Evolutionary conservation across 2,329 filamentous ascomycete genomes (phyloP).

Genomic region (Cordyceps tenuipes): DNA sequence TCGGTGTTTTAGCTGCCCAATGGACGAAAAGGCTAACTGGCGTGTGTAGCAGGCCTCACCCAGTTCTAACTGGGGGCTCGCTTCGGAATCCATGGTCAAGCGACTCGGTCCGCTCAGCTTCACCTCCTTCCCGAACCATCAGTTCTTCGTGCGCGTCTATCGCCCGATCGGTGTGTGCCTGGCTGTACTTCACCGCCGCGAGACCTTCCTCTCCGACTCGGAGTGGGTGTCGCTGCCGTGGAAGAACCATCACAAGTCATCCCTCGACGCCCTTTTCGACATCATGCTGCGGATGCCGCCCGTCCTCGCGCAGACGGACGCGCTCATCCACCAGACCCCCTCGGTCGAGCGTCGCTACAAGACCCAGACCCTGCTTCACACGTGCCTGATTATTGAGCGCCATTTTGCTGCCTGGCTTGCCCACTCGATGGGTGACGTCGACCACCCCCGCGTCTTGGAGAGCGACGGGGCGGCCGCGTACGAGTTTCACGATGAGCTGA

Average conservation of each 20-base stretch:
- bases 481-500: slow-evolving; percentile 35
- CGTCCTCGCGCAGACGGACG: slow-evolving; percentile 38
- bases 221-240: slow-evolving; percentile 47
- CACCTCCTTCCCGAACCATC: slow-evolving; percentile 44
- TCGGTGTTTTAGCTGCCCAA: background rate
- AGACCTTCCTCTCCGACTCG: slow-evolving; percentile 41
- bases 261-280: slow-evolving; percentile 45
- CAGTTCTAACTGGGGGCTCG: slow-evolving; percentile 29
- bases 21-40: slow-evolving; percentile 2
- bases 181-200: slow-evolving; percentile 40
- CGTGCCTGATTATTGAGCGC: slow-evolving; percentile 39
- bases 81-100: slow-evolving; percentile 28
- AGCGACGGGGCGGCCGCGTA: slow-evolving; percentile 27
- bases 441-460: slow-evolving; percentile 22
- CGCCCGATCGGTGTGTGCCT: slow-evolving; percentile 42
- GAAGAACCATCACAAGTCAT: slow-evolving; percentile 41
- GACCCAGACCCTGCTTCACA: slow-evolving; percentile 40
- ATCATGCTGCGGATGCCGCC: slow-evolving; percentile 38
- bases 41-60: slow-evolving; percentile 37
- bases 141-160: slow-evolving; percentile 49
- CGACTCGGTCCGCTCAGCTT: slow-evolving; percentile 39
- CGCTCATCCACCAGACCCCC: slow-evolving; percentile 29
- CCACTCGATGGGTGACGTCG: slow-evolving; percentile 29
- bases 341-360: slow-evolving; percentile 34
- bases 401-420: slow-evolving; percentile 41